Evolutionary conservation across 139 green algal species (phyloP).

Genomic region (Micractinium conductrix): DNA sequence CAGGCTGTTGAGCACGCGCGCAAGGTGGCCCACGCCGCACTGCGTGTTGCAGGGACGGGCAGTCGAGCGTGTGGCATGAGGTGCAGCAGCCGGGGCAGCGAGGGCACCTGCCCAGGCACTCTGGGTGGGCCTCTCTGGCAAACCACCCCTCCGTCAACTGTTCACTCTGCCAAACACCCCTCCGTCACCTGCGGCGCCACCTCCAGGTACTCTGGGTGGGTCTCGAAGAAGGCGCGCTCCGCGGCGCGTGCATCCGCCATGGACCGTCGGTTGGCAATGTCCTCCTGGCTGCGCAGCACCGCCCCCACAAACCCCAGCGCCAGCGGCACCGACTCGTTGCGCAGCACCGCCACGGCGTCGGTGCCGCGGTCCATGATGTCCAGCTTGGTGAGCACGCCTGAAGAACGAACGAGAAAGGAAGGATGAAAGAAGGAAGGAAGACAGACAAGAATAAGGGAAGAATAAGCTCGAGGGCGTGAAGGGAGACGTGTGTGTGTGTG

Average conservation of each 20-base stretch:
- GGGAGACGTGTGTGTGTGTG: no score
- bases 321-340: constrained; percentile 90
- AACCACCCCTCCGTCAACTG: no score
- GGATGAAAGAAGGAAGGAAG: background rate
- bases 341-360: constrained; percentile 81
- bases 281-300: constrained; percentile 69
- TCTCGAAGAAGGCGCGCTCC: constrained; percentile 76
- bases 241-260: constrained; percentile 48
- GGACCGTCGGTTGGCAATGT: constrained; percentile 71
- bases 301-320: constrained; percentile 89
- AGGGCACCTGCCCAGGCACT: no score
- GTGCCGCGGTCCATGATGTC: constrained; percentile 99
- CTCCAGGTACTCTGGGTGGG: constrained; percentile 70
- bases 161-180: no score
- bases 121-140: no score
- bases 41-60: no score
- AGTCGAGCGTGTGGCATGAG: background rate
- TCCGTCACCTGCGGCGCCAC: constrained; percentile 26
- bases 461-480: no score
- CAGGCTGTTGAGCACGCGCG: constrained; percentile 85
- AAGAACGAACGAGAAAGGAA: background rate
- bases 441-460: no score
- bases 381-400: constrained; percentile 94
- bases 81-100: background rate
- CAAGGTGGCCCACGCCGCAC: constrained; percentile 75